Percentiles rank a stretch among this genome's conserved stretches.
These are phyloP conservation scores for Glycine tomentella DNA, from an alignment of 306 rosid genomes.

Conservation along the genomic window DNA sequence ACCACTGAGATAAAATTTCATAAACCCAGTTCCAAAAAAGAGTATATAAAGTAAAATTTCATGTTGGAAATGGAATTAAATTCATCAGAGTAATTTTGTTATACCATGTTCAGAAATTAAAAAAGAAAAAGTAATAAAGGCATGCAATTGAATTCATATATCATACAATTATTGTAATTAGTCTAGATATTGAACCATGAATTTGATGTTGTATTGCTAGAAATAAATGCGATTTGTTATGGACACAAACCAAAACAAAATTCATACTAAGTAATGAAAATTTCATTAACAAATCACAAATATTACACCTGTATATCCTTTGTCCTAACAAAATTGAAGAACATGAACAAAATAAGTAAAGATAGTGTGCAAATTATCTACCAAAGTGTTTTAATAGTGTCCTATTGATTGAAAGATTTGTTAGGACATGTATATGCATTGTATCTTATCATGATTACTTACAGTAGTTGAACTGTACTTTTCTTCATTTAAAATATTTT, in stretches of 20 bases:
- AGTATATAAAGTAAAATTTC: too few species aligned
- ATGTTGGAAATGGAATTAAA: background rate
- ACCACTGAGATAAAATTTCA: background rate
- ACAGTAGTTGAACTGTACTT: background rate
- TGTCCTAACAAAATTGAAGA: background rate
- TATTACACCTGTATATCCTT: background rate
- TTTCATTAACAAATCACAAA: background rate
- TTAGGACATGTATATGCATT: background rate
- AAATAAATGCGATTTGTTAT: background rate
- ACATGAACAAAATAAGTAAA: background rate
- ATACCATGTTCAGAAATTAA: background rate
- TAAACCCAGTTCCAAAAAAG: background rate
- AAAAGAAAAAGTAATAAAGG: background rate
- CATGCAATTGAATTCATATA: background rate
- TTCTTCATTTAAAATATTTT: background rate
- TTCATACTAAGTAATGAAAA: background rate
- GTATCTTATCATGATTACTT: background rate
- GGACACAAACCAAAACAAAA: background rate
- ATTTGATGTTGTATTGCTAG: background rate
- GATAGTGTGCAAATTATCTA: background rate
- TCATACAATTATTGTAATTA: background rate
- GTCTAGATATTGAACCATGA: background rate
- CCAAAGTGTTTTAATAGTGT: background rate
- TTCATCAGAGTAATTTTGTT: background rate
- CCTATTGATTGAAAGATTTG: background rate